phyloP scores from a whole-genome alignment of 768 basidiomycete genomes.

The Hypholoma fasciculare region DNA sequence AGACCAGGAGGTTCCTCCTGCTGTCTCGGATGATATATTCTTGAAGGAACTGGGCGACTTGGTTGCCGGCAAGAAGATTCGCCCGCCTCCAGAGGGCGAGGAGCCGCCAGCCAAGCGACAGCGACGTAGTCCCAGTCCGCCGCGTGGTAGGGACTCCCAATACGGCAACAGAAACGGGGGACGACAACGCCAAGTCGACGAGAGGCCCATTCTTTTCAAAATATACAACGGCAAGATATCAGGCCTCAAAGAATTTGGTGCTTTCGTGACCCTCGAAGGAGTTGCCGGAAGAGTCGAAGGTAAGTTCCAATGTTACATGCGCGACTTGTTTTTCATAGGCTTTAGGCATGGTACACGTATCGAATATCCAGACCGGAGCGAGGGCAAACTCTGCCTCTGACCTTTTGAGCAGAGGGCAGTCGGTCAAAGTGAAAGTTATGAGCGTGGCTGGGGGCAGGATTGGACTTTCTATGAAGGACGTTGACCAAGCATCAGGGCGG shows the following conservation, averaged over 20 bases:
- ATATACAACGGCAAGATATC: slow-evolving; percentile 89
- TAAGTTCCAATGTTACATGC: slow-evolving; percentile 34
- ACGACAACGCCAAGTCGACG: slow-evolving; percentile 57
- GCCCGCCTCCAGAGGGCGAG: slow-evolving; percentile 36
- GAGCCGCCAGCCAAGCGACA: slow-evolving; percentile 62
- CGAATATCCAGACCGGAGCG: slow-evolving; percentile 82
- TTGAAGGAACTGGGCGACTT: slow-evolving; percentile 90
- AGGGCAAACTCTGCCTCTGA: slow-evolving; percentile 89
- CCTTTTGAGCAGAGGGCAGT: slow-evolving; percentile 79
- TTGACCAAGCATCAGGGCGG: slow-evolving; percentile 85
- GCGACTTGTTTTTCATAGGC: background rate
- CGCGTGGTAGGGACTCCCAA: slow-evolving; percentile 48
- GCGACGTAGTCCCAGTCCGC: slow-evolving; percentile 62
- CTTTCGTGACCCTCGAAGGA: slow-evolving; percentile 90
- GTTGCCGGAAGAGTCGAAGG: slow-evolving; percentile 86
- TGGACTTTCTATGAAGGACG: slow-evolving; percentile 96
- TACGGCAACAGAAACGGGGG: slow-evolving; percentile 34
- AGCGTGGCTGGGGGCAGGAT: slow-evolving; percentile 81
- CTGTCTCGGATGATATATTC: slow-evolving; percentile 73
- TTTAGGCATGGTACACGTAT: slow-evolving; percentile 96
- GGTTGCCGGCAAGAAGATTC: slow-evolving; percentile 71
- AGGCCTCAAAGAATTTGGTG: slow-evolving; percentile 92
- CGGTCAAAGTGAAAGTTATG: slow-evolving; percentile 96
- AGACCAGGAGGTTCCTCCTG: slow-evolving; percentile 65
- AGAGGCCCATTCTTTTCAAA: slow-evolving; percentile 88